These are phyloP conservation scores for Pleurotus pulmonarius DNA, from an alignment of 768 basidiomycete genomes.

Conservation along the genomic window DNA sequence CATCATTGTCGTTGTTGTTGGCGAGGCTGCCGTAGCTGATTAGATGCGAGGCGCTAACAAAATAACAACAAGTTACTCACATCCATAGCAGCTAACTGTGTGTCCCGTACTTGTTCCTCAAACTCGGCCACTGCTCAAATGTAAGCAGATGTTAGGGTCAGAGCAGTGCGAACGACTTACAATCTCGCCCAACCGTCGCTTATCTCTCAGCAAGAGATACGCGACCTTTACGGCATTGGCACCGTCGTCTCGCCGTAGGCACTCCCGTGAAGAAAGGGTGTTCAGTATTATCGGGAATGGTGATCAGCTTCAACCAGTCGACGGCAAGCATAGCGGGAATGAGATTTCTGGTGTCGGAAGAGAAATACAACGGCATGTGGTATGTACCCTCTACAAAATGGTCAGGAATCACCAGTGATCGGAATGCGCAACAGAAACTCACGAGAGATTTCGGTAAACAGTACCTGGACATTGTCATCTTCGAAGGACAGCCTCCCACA, in stretches of 20 bases:
- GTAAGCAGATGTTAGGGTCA: neutral
- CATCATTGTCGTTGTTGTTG: conserved; percentile 43
- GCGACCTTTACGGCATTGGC: conserved; percentile 94
- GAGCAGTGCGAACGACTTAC: conserved; percentile 47
- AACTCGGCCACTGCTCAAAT: conserved; percentile 57
- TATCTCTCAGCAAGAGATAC: conserved; percentile 90
- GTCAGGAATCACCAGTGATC: conserved; percentile 9
- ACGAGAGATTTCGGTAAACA: conserved; percentile 96
- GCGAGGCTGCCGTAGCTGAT: conserved; percentile 46
- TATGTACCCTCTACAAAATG: conserved; percentile 70
- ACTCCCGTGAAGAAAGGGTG: conserved; percentile 93
- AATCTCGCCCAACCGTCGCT: conserved; percentile 79
- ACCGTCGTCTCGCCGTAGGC: conserved; percentile 78
- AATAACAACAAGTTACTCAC: conserved; percentile 38
- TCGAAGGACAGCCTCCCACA: conserved; percentile 95
- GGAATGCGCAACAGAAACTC: conserved; percentile 18
- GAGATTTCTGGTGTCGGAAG: conserved; percentile 71
- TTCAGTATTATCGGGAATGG: conserved; percentile 84
- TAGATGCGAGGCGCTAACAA: neutral
- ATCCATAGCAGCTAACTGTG: conserved; percentile 77
- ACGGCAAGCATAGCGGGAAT: conserved; percentile 89
- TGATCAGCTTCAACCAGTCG: conserved; percentile 93
- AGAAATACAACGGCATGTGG: conserved; percentile 79
- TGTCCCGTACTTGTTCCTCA: conserved; percentile 85
- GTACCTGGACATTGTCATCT: conserved; percentile 88